phyloP scores from a whole-genome alignment of 1,284 basidiomycete genomes.

The Cryptococcus sp. region DNA sequence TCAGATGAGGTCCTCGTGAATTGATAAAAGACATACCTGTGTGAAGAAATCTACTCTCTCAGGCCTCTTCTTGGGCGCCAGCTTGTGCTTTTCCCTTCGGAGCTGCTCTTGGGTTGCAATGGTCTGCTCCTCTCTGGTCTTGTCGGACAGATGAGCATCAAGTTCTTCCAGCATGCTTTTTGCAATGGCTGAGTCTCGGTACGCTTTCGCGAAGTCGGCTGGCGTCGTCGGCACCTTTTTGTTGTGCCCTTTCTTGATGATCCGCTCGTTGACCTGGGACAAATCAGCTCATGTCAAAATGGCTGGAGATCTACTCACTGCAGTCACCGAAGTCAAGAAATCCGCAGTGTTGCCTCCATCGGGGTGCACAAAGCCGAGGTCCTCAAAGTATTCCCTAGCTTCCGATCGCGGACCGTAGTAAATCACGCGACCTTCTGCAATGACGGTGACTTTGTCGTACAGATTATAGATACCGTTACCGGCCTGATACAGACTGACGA shows the following conservation, averaged over 20 bases:
- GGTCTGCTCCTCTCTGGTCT: conserved; percentile 24
- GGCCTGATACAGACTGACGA: conserved; percentile 82
- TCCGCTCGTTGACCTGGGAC: conserved; percentile 58
- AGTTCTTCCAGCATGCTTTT: conserved; percentile 39
- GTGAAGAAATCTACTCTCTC: conserved; percentile 35
- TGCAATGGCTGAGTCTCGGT: conserved; percentile 35
- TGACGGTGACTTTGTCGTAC: conserved; percentile 71
- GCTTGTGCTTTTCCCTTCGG: conserved; percentile 32
- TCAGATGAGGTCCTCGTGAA: too few species aligned
- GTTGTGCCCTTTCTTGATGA: conserved; percentile 58
- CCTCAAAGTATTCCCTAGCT: conserved; percentile 76
- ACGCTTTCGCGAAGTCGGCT: conserved; percentile 59
- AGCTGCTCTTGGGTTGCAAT: conserved; percentile 21
- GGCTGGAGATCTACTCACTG: conserved; percentile 41
- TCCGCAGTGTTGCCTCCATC: conserved; percentile 58
- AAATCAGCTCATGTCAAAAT: too few species aligned
- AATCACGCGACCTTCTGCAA: conserved; percentile 77
- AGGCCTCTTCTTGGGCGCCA: conserved; percentile 29
- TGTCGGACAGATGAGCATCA: conserved; percentile 33
- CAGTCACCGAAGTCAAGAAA: conserved; percentile 64
- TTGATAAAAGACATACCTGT: conserved; percentile 21
- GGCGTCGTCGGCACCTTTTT: conserved; percentile 61
- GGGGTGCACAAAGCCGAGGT: conserved; percentile 67
- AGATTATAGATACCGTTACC: conserved; percentile 61
- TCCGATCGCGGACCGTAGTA: conserved; percentile 74